phyloP scores from a whole-genome alignment of 768 basidiomycete species.

The Agrocybe praecox region DNA sequence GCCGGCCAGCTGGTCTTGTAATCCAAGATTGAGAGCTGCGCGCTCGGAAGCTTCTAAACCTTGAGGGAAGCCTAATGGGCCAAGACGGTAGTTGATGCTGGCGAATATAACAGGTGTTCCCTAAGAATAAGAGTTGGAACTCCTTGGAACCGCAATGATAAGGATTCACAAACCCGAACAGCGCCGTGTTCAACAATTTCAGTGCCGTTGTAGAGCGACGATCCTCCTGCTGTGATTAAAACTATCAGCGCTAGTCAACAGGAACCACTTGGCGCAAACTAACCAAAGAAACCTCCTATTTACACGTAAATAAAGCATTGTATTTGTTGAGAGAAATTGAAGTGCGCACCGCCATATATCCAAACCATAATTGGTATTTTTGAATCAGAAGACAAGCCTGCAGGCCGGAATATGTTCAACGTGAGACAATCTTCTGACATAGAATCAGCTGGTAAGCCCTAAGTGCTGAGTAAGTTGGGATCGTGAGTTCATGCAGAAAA shows the following conservation, averaged over 20 bases:
- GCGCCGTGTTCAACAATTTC: constrained; percentile 30
- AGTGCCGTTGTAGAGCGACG: constrained; percentile 28
- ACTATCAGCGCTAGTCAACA: not conserved
- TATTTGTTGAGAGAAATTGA: not conserved
- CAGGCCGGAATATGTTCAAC: constrained; percentile 56
- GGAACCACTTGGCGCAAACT: too few relatives aligned
- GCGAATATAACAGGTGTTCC: constrained; percentile 42
- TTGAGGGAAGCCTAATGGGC: constrained; percentile 44
- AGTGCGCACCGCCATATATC: constrained; percentile 14
- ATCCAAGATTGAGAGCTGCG: constrained; percentile 38
- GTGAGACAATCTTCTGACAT: constrained; percentile 60
- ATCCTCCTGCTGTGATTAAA: constrained; percentile 11
- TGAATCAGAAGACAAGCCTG: constrained; percentile 23
- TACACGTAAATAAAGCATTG: not conserved
- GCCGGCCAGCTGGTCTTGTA: constrained; percentile 45
- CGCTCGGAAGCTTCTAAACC: constrained; percentile 26
- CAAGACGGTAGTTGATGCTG: constrained; percentile 40
- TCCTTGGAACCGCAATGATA: not conserved
- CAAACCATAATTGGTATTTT: constrained; percentile 36
- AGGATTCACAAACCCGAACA: constrained; percentile 14
- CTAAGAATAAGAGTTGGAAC: constrained; percentile 12
- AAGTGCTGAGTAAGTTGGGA: not conserved
- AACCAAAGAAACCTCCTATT: too few relatives aligned
- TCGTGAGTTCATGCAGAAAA: not conserved
- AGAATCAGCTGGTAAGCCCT: constrained; percentile 25